These are phyloP conservation scores for Raddia guianensis DNA, from an alignment of 176 grass and related monocot genomes.

Conservation along the genomic window DNA sequence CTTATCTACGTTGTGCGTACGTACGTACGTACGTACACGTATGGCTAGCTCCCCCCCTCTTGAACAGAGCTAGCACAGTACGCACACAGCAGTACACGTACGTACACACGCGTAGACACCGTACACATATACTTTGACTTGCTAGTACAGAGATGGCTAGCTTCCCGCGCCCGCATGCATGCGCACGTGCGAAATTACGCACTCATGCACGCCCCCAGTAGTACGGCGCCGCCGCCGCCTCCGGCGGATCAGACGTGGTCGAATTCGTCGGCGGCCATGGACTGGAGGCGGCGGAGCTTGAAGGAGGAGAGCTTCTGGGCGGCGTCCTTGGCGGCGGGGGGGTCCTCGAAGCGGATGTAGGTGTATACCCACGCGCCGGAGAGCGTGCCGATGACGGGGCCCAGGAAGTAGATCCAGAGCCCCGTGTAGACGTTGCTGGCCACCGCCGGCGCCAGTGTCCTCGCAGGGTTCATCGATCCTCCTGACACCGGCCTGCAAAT, in stretches of 20 bases:
- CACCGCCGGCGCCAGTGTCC: constrained; percentile 89
- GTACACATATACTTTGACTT: constrained; percentile 14
- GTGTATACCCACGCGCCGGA: constrained; percentile 82
- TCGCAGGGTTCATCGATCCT: constrained; percentile 97
- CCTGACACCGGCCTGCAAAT: constrained; percentile 93
- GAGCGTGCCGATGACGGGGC: constrained; percentile 81
- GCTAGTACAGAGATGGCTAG: neutral
- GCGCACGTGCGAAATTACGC: neutral
- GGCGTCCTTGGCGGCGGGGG: constrained; percentile 17
- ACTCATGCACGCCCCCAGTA: constrained; percentile 1
- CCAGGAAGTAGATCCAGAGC: constrained; percentile 94
- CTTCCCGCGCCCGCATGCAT: constrained; percentile 15
- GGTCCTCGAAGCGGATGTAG: constrained; percentile 69
- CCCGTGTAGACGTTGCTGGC: constrained; percentile 78
- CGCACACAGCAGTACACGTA: neutral
- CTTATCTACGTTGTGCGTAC: neutral
- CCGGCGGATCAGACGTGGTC: constrained; percentile 37
- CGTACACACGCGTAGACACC: neutral
- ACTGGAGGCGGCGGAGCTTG: constrained; percentile 90
- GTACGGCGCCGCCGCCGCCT: neutral
- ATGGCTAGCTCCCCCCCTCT: constrained; percentile 24
- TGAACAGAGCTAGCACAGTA: constrained; percentile 32
- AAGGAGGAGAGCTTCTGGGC: constrained; percentile 76
- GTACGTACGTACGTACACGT: neutral
- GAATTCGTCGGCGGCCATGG: constrained; percentile 52